Base-by-base conservation (phyloP, 225 moss, liverwort and hornwort species). In the Marchantia paleacea region DNA sequence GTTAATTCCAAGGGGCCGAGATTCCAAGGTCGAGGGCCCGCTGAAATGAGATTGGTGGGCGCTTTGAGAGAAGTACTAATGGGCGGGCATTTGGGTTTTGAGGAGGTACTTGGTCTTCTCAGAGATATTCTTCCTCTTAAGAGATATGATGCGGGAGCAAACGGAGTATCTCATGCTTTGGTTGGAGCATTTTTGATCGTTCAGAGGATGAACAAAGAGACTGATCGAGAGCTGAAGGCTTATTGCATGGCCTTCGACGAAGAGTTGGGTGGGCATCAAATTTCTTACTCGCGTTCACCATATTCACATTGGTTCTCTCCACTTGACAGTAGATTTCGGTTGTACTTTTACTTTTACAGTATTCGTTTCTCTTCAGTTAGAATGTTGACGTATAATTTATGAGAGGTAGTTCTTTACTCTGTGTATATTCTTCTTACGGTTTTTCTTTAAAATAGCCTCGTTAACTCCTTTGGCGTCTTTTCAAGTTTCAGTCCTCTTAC, bases 161-260 rank as follows among this genome's bases (percentile, higher is more conserved):
- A 20, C 4, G 80, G 75, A 22, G 90, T 89, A 39, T 90, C 76
- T 49, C 89, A 95, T 78, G 89, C 94, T 55, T 86, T 95, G 69
- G 82, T 92, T 47, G 93, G 91, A 80, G 94, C 94, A 14, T 91
- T 92, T 70, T 48, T 95, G 82, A 95, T 95, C 71, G 91, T 88
- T 25, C 90, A 93, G 81, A 88, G 94, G 20, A 95, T 95, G 94
- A 93, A 89, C 67, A 91, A 88, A 52, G 94, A 95, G 82, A 92
- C 96, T 25, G 92, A 92, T 66, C 65, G 87, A 75, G 94, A 96
- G 67, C 84, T 96, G 47, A 89, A 96, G 81, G 96, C 96, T 12
- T 94, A 93, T 78, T 94, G 94, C 86, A 91, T 94, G 90, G 91
- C 96, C 61, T 96, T 94, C 55, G 96, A 96, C 78, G 84, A 93